phyloP scores from a whole-genome alignment of 768 basidiomycete species.

The Amanita inopinata region DNA sequence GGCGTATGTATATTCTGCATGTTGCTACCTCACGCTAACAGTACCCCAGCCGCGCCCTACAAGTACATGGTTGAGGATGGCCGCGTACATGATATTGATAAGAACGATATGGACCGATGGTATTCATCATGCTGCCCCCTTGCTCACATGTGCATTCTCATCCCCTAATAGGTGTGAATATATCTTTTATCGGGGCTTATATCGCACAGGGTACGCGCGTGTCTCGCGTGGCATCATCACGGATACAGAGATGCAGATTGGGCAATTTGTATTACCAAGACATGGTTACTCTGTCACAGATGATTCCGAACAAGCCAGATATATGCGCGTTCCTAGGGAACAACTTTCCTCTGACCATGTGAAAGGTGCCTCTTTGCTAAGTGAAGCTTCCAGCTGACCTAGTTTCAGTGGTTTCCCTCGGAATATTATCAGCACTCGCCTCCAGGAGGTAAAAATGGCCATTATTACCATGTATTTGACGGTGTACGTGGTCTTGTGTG shows the following conservation, averaged over 20 bases:
- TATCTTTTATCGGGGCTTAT: constrained; percentile 74
- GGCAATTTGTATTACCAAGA: constrained; percentile 69
- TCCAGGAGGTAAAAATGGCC: constrained; percentile 53
- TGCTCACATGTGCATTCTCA: neutral
- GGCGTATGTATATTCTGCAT: constrained; percentile 37
- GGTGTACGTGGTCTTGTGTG: constrained; percentile 35
- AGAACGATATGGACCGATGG: constrained; percentile 65
- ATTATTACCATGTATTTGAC: constrained; percentile 70
- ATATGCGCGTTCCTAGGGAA: constrained; percentile 59
- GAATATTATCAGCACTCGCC: constrained; percentile 50
- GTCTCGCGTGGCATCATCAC: constrained; percentile 78
- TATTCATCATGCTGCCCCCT: constrained; percentile 18
- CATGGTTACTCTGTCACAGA: constrained; percentile 44
- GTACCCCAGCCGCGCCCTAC: constrained; percentile 56
- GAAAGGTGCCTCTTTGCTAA: constrained; percentile 15
- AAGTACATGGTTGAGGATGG: constrained; percentile 72
- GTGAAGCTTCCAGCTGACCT: neutral
- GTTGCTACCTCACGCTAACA: neutral
- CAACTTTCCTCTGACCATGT: constrained; percentile 58
- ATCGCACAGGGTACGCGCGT: constrained; percentile 75
- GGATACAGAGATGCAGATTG: constrained; percentile 86
- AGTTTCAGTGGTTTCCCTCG: constrained; percentile 66
- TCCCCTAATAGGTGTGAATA: constrained; percentile 69
- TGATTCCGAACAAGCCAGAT: constrained; percentile 52
- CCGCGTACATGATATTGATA: constrained; percentile 68